Evolutionary conservation across 805 yeast species (phyloP).

Genomic region (Barnettozyma vustinii): DNA sequence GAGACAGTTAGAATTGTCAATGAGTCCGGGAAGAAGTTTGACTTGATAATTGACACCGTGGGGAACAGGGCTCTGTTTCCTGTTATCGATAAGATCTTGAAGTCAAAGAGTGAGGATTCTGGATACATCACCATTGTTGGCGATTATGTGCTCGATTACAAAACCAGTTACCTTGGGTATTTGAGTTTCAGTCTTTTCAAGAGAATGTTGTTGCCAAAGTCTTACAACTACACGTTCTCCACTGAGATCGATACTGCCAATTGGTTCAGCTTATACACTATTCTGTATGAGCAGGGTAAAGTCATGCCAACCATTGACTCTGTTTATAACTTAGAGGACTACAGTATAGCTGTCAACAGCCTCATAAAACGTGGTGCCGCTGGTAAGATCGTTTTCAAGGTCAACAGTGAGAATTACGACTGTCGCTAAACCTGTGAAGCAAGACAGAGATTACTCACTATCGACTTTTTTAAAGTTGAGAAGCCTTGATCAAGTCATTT

Average conservation of each 20-base stretch:
- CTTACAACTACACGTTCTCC: slow-evolving; percentile 24
- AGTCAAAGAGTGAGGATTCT: slow-evolving; percentile 41
- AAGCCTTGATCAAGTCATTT: neutral
- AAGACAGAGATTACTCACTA: too few relatives aligned
- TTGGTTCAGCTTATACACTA: slow-evolving; percentile 26
- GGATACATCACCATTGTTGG: slow-evolving; percentile 54
- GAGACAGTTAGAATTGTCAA: slow-evolving; percentile 25
- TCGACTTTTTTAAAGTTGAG: neutral
- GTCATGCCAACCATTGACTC: slow-evolving; percentile 49
- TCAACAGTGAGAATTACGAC: neutral
- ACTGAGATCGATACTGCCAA: slow-evolving; percentile 18
- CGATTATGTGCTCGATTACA: slow-evolving; percentile 35
- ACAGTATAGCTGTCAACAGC: slow-evolving; percentile 43
- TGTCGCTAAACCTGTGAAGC: neutral
- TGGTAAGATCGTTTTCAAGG: neutral
- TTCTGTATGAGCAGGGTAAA: slow-evolving; percentile 36
- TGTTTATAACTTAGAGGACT: slow-evolving; percentile 43
- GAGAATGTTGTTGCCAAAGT: slow-evolving; percentile 14
- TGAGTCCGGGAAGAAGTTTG: slow-evolving; percentile 41
- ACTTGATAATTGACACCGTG: slow-evolving; percentile 57
- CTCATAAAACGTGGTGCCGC: slow-evolving; percentile 43
- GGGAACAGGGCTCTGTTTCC: slow-evolving; percentile 51
- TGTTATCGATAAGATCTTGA: slow-evolving; percentile 37
- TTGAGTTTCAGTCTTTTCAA: slow-evolving; percentile 9
- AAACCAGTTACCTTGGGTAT: slow-evolving; percentile 6